These are phyloP conservation scores for Penicillium subrubescens DNA, from an alignment of 495 filamentous ascomycete species.

Conservation along the genomic window DNA sequence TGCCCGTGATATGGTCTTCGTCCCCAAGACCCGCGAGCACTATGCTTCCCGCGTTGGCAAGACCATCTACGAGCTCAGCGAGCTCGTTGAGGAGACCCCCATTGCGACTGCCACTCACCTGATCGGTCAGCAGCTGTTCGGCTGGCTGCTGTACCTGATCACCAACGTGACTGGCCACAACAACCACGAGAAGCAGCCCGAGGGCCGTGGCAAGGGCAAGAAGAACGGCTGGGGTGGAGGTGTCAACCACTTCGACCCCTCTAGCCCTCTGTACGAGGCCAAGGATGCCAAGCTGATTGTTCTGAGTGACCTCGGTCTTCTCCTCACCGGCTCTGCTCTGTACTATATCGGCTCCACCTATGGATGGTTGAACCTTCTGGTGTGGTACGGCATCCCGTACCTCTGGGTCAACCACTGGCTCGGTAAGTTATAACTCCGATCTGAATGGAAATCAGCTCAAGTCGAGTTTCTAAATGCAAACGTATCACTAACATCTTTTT, in stretches of 20 bases:
- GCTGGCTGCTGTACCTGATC: constrained; percentile 81
- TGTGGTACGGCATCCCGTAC: constrained; percentile 95
- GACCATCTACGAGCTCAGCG: constrained; percentile 74
- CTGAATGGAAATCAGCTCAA: neutral
- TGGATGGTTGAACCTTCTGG: constrained; percentile 80
- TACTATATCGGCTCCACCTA: constrained; percentile 68
- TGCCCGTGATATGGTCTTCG: constrained; percentile 96
- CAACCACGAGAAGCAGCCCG: constrained; percentile 79
- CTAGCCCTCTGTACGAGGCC: constrained; percentile 86
- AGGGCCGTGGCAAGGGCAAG: constrained; percentile 91
- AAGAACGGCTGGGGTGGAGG: constrained; percentile 74
- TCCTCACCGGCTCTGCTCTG: constrained; percentile 56
- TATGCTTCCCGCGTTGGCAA: constrained; percentile 71
- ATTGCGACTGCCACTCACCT: constrained; percentile 74
- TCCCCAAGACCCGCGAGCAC: constrained; percentile 80
- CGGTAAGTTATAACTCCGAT: constrained; percentile 40
- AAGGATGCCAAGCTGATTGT: constrained; percentile 82
- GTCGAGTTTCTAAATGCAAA: neutral
- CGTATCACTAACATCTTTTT: constrained; percentile 7
- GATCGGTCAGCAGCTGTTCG: constrained; percentile 80
- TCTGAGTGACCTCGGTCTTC: constrained; percentile 80
- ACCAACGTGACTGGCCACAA: constrained; percentile 95
- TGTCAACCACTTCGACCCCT: constrained; percentile 93
- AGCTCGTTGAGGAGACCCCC: constrained; percentile 93
- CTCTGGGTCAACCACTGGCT: constrained; percentile 98